These are phyloP conservation scores for Alternaria ventricosa DNA, from an alignment of 2,329 filamentous ascomycete species.

Conservation along the genomic window DNA sequence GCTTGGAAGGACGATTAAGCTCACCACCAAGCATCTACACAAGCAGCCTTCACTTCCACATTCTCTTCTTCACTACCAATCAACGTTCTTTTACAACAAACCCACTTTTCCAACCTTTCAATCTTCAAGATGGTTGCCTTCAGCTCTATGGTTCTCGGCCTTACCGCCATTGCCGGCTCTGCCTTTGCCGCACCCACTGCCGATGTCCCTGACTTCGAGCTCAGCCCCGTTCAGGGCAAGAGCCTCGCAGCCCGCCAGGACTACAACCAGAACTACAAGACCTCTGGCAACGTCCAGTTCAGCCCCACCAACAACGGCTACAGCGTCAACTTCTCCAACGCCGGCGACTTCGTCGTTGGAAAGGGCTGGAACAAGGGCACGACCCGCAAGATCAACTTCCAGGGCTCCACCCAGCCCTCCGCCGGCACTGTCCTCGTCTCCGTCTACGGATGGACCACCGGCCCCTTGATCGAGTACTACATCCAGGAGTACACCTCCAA, in stretches of 20 bases:
- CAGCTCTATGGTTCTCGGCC: conserved; percentile 26
- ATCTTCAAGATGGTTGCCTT: conserved; percentile 35
- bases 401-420: conserved; percentile 29
- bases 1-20: neutral
- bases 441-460: conserved; percentile 63
- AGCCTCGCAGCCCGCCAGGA: conserved; percentile 33
- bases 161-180: conserved; percentile 25
- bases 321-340: conserved; percentile 36
- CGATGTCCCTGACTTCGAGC: conserved; percentile 40
- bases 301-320: conserved; percentile 36
- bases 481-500: conserved; percentile 57
- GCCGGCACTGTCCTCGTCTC: conserved; percentile 39
- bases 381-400: conserved; percentile 37
- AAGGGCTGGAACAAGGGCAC: conserved; percentile 43
- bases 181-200: conserved; percentile 32
- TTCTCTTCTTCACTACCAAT: neutral
- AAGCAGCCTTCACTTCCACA: conserved; percentile 2
- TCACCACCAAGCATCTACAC: conserved; percentile 5
- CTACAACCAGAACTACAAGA: conserved; percentile 46
- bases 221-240: conserved; percentile 19
- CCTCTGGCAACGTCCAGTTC: conserved; percentile 38
- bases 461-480: conserved; percentile 58
- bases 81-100: neutral
- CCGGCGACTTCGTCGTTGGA: conserved; percentile 41
- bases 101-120: neutral